These are phyloP conservation scores for Yamadazyma atlantica DNA, from an alignment of 1,139 yeast genomes.

Conservation along the genomic window DNA sequence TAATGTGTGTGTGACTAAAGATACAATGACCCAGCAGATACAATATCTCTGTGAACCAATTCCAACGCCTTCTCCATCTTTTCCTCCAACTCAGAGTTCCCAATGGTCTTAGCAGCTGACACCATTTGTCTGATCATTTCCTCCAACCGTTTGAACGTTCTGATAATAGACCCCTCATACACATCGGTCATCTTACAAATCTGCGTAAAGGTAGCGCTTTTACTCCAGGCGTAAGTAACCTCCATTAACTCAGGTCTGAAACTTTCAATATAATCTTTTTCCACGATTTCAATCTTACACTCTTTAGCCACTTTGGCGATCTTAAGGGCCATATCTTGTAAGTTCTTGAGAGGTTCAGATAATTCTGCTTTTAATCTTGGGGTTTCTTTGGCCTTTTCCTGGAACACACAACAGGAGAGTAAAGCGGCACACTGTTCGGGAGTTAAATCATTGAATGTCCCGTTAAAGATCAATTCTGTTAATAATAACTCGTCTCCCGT, in stretches of 20 bases:
- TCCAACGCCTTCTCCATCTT: slow-evolving; percentile 87
- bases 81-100: slow-evolving; percentile 78
- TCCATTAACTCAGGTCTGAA: slow-evolving; percentile 95
- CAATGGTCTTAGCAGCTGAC: slow-evolving; percentile 89
- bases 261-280: slow-evolving; percentile 86
- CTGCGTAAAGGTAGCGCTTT: slow-evolving; percentile 93
- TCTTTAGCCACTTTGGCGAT: slow-evolving; percentile 88
- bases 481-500: slow-evolving; percentile 89
- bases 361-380: slow-evolving; percentile 86
- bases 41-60: slow-evolving; percentile 92
- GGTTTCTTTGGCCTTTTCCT: slow-evolving; percentile 87
- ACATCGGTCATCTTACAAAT: slow-evolving; percentile 99
- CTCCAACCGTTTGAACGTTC: slow-evolving; percentile 91
- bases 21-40: slow-evolving; percentile 92
- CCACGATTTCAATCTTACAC: slow-evolving; percentile 83
- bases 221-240: slow-evolving; percentile 95
- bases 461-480: slow-evolving; percentile 91
- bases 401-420: slow-evolving; percentile 93
- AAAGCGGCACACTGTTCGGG: slow-evolving; percentile 93
- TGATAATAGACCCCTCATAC: slow-evolving; percentile 92
- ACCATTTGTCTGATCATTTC: slow-evolving; percentile 89
- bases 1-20: too few species aligned
- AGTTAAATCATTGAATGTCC: slow-evolving; percentile 83
- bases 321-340: slow-evolving; percentile 87
- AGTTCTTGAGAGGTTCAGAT: slow-evolving; percentile 80